Evolutionary conservation across 2,329 filamentous ascomycete species (phyloP).

Genomic region (Lecanicillium sp.): DNA sequence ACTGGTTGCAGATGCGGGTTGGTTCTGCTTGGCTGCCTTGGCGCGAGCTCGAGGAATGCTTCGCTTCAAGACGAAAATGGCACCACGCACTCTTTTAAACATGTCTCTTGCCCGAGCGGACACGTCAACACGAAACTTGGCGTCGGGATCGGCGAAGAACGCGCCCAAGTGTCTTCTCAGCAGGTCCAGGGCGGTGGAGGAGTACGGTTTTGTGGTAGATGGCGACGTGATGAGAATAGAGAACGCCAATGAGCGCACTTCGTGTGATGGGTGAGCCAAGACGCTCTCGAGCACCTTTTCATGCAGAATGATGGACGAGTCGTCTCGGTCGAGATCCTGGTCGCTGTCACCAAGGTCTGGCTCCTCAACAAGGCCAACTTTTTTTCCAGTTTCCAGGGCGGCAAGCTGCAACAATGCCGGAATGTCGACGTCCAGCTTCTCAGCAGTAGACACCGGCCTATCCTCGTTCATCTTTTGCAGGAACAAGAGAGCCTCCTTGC

Average conservation of each 20-base stretch:
- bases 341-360: constrained; percentile 29
- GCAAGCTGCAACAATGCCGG: constrained; percentile 55
- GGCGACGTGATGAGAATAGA: constrained; percentile 72
- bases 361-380: constrained; percentile 61
- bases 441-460: constrained; percentile 36
- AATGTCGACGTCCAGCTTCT: constrained; percentile 37
- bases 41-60: constrained; percentile 28
- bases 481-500: constrained; percentile 45
- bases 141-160: constrained; percentile 76
- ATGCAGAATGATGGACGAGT: constrained; percentile 24
- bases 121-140: constrained; percentile 77
- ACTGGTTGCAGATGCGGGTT: not conserved
- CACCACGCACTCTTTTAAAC: constrained; percentile 65
- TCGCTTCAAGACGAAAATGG: constrained; percentile 48
- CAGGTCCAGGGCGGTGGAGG: constrained; percentile 49
- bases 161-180: constrained; percentile 59
- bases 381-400: constrained; percentile 64
- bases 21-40: constrained; percentile 21
- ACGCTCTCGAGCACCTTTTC: constrained; percentile 43
- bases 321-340: constrained; percentile 12
- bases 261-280: constrained; percentile 47
- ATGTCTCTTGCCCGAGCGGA: constrained; percentile 68
- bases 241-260: constrained; percentile 71
- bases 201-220: constrained; percentile 67
- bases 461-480: constrained; percentile 49